Evolutionary conservation across 306 rosid species (phyloP), one percentile per base, ranked within the genome.

Genomic region (Cucumis hystrix): DNA sequence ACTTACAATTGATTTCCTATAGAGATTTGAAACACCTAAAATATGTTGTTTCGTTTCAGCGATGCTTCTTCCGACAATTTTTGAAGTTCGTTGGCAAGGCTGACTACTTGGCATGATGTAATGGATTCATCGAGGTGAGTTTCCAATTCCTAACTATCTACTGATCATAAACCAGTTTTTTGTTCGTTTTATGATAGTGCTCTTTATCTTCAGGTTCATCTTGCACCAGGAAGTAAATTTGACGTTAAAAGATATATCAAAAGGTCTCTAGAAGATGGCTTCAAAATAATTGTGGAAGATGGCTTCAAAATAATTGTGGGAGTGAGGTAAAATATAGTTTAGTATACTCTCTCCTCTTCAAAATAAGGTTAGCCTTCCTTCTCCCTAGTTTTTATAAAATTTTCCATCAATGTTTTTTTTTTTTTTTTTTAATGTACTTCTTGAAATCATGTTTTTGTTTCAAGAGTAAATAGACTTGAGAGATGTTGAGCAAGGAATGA

Each of bases 261-360:
- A 84, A 88, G 97, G 90, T 90, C 98, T 0, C 83, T 95, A 79
- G 97, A 95, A 82, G 98, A 95, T 78, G 98, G 92, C 90, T 95
- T 92, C 90, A 87, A n/a, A n/a, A n/a, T n/a, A n/a, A n/a, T n/a
- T n/a, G n/a, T n/a, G n/a, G n/a, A n/a, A n/a, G n/a, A n/a, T n/a
- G n/a, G n/a, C n/a, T n/a, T n/a, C n/a, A n/a, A 92, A 81, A 81
- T 86, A 10, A 87, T 95, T 20, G 96, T 92, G 39, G 98, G 96
- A 84, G 93, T 95, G 33, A 95, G 96, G 98, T 88, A 85, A 83
- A n/a, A 54, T 7, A 11, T 81, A 54, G 17, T 28, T 28, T 28
- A n/a, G n/a, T n/a, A 28, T 28, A 28, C 30, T 28, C 30, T n/a
- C n/a, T 28, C 2, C 30, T 28, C 30, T 28, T 28, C 30, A 23